Evolutionary conservation across 495 filamentous ascomycete species (phyloP), one percentile per base, ranked within the genome.

Genomic region (Lepidopterella palustris): DNA sequence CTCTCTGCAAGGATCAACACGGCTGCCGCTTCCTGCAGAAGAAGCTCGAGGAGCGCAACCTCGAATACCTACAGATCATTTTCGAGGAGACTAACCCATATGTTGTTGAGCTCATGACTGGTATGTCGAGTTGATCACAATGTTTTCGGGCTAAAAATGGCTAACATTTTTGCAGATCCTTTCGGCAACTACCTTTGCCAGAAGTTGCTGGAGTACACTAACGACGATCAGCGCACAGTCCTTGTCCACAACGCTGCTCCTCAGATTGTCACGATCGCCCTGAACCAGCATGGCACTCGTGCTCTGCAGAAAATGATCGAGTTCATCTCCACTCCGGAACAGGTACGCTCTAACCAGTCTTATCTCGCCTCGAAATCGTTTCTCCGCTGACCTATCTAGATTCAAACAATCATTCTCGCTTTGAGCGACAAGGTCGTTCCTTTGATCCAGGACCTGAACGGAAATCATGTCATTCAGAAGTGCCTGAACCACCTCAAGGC

Each of bases 231-330:
- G 76, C 90, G 93, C 48, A 97, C 92, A 48, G 85, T 85, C 25
- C 79, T 98, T 29, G 90, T 98, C 67, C 84, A 91, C 69, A 95
- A 93, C 67, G 89, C 93, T 11, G 81, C 89, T 9, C 80, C 84
- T 9, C 82, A 90, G 51, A 85, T 98, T 72, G 90, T 95, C 24
- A 83, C 84, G 56, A 97, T 97, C 70, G 93, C 95, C 6, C 75
- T 97, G 53, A 97, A 97, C 72, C 90, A 95, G 75, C 93, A 98
- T 73, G 93, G 93, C 59, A 98, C 93, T 39, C 83, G 93, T 28
- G 93, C 93, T 63, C 74, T 98, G 57, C 93, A 98, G 75, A 97
- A 97, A 79, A 98, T 98, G 93, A 97, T 98, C 60, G 93, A 98
- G 70, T 92, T 87, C 66, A 89, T 98, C 65, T 86, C 87, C 45